Conservation (phyloP, 78 protist genomes). For the Dictyostelium purpureum region DNA sequence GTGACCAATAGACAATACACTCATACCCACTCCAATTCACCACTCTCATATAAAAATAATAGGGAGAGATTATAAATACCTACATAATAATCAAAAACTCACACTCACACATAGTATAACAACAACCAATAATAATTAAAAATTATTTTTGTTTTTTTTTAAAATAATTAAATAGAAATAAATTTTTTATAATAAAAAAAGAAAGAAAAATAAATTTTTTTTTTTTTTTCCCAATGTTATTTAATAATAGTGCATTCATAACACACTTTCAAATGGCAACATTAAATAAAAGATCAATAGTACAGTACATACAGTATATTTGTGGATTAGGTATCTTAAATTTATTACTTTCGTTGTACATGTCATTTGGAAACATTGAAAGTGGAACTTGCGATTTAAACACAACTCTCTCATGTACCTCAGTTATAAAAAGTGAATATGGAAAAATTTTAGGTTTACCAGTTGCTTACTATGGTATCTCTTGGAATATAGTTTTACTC, state of each 20-base stretch:
- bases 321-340: not conserved
- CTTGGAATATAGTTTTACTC: constrained; percentile 42
- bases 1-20: too few relatives aligned
- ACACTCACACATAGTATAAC: not conserved
- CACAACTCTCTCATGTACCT: constrained; percentile 24
- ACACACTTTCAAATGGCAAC: constrained; percentile 4
- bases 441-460: constrained; percentile 35
- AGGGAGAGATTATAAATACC: too few relatives aligned
- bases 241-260: not conserved
- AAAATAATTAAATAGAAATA: not conserved
- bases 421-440: constrained; percentile 26
- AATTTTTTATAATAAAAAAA: not conserved
- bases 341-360: constrained; percentile 17
- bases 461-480: constrained; percentile 53
- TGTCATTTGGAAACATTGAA: constrained; percentile 65
- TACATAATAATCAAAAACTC: too few relatives aligned
- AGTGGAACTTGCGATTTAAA: constrained; percentile 61
- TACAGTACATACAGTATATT: constrained; percentile 3
- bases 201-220: not conserved
- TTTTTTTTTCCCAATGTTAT: not conserved
- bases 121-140: too few relatives aligned
- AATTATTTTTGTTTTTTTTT: not conserved
- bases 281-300: not conserved
- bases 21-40: not conserved
- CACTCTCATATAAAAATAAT: not conserved